These are phyloP conservation scores for Thraustochytrium sp. DNA, from an alignment of 352 stramenopile species.

Conservation along the genomic window DNA sequence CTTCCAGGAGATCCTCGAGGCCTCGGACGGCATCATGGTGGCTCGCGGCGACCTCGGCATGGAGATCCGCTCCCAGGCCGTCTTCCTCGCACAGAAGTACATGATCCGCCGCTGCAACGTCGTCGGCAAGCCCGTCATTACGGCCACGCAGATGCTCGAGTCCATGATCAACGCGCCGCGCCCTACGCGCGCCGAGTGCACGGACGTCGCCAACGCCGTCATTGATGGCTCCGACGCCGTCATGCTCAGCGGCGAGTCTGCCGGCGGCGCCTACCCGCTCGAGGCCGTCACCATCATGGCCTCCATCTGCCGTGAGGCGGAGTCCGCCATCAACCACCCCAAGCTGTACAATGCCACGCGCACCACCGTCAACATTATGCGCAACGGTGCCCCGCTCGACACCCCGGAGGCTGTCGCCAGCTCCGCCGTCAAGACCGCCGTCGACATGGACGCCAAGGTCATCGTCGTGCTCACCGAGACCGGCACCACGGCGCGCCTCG, in stretches of 20 bases:
- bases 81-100: slow-evolving; percentile 84
- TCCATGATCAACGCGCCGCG: slow-evolving; percentile 85
- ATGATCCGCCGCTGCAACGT: slow-evolving; percentile 74
- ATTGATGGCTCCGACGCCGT: slow-evolving; percentile 93
- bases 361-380: background rate
- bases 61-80: slow-evolving; percentile 77
- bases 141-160: slow-evolving; percentile 76
- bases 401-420: slow-evolving; percentile 83
- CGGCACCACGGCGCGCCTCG: slow-evolving; percentile 81
- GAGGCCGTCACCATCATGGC: slow-evolving; percentile 91
- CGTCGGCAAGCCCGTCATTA: slow-evolving; percentile 68
- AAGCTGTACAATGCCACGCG: slow-evolving; percentile 56
- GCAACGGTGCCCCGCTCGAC: slow-evolving; percentile 17
- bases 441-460: slow-evolving; percentile 90
- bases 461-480: slow-evolving; percentile 94
- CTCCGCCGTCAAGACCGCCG: slow-evolving; percentile 93
- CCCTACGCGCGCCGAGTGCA: slow-evolving; percentile 95
- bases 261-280: slow-evolving; percentile 90
- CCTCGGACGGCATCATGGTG: slow-evolving; percentile 90
- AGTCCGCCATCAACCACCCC: slow-evolving; percentile 80
- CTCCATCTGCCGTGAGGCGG: slow-evolving; percentile 80
- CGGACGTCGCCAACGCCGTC: slow-evolving; percentile 97
- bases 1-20: slow-evolving; percentile 90
- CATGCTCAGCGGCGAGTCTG: slow-evolving; percentile 97
- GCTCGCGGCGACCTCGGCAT: slow-evolving; percentile 77